These are phyloP conservation scores for Gastrolobium bilobum DNA, from an alignment of 306 rosid genomes.

Conservation along the genomic window DNA sequence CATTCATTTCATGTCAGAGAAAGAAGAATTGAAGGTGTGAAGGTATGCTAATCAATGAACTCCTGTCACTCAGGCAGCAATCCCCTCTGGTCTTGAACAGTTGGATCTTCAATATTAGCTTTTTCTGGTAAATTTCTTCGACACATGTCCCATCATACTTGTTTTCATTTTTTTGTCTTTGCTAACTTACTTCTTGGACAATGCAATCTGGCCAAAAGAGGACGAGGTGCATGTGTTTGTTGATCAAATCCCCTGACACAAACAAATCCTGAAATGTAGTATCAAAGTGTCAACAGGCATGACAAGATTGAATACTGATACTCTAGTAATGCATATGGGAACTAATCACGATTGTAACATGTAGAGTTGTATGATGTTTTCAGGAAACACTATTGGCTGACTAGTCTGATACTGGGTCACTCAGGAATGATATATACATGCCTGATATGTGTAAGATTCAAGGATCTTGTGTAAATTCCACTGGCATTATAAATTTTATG, in stretches of 20 bases:
- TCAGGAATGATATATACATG: neutral
- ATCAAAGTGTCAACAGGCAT: conserved; percentile 39
- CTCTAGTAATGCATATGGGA: conserved; percentile 11
- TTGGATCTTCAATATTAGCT: conserved; percentile 35
- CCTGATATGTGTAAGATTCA: neutral
- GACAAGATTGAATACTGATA: conserved; percentile 14
- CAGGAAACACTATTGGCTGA: neutral
- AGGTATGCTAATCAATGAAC: conserved; percentile 53
- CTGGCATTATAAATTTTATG: conserved; percentile 2
- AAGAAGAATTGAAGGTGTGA: conserved; percentile 52
- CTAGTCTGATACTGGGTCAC: neutral
- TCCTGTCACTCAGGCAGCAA: conserved; percentile 49
- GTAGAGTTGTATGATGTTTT: neutral
- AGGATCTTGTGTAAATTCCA: neutral
- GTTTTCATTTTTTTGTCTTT: conserved; percentile 50
- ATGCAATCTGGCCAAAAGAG: conserved; percentile 77
- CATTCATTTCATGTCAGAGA: conserved; percentile 52
- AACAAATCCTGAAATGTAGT: conserved; percentile 76
- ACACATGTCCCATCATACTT: conserved; percentile 38
- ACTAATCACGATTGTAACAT: conserved; percentile 31
- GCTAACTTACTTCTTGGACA: conserved; percentile 69
- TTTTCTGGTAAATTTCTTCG: conserved; percentile 48
- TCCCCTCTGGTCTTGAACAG: conserved; percentile 37
- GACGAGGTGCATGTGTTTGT: conserved; percentile 71
- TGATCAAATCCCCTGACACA: conserved; percentile 95